Conservation (phyloP, 805 yeast genomes). For the Helenozyma baotianmanensis region DNA sequence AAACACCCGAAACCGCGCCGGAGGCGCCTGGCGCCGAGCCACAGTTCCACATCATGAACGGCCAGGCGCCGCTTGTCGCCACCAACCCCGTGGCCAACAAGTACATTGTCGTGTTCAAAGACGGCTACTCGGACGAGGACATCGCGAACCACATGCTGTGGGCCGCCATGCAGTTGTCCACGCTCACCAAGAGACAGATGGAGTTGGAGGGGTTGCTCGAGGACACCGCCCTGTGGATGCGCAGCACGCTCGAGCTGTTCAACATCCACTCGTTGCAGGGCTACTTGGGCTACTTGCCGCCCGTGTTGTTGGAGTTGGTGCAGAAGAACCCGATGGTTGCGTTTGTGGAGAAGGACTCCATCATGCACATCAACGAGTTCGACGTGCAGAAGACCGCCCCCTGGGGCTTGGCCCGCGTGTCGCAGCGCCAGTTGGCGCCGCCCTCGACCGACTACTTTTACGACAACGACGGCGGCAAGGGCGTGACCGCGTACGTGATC, state of each 20-base stretch:
- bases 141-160: conserved; percentile 10
- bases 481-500: conserved; percentile 81
- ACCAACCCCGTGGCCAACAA: conserved; percentile 6
- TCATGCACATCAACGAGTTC: conserved; percentile 35
- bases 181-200: conserved; percentile 17
- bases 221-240: conserved; percentile 16
- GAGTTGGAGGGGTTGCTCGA: too few relatives aligned
- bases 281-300: conserved; percentile 19
- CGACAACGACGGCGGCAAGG: conserved; percentile 72
- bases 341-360: conserved; percentile 21
- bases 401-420: conserved; percentile 90
- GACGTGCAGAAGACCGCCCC: conserved; percentile 81
- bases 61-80: not conserved
- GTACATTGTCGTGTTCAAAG: conserved; percentile 15
- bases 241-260: conserved; percentile 7
- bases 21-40: not conserved
- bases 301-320: conserved; percentile 12
- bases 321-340: conserved; percentile 13
- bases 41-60: not conserved
- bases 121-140: conserved; percentile 5
- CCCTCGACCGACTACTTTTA: conserved; percentile 44
- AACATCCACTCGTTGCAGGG: conserved; percentile 14
- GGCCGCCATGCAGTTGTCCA: conserved; percentile 7
- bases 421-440: conserved; percentile 62
- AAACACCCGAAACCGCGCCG: not conserved